A percentile compares a stretch with the other conserved stretches of the same genome.
Evolutionary conservation across 2,329 filamentous ascomycete species (phyloP).

Genomic region (Xylariomycetidae sp.): DNA sequence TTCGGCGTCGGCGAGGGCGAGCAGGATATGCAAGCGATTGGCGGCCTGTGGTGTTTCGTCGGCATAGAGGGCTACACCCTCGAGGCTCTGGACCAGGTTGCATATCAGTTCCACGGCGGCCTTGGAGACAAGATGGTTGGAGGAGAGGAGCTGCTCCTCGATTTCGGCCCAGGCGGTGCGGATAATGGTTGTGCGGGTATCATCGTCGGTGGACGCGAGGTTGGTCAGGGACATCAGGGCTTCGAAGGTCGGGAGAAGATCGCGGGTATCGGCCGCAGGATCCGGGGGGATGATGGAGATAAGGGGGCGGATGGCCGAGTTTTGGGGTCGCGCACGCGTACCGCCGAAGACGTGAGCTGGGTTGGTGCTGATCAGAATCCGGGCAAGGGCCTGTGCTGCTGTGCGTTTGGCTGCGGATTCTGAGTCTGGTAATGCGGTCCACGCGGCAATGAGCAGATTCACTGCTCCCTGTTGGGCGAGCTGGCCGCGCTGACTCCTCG

Average conservation of each 20-base stretch:
- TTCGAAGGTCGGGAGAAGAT: slow-evolving; percentile 87
- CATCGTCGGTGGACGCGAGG: slow-evolving; percentile 73
- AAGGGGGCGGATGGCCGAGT: slow-evolving; percentile 78
- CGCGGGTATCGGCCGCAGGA: slow-evolving; percentile 57
- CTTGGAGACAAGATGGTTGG: slow-evolving; percentile 71
- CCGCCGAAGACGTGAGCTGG: slow-evolving; percentile 79
- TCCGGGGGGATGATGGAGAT: slow-evolving; percentile 67
- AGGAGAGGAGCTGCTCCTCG: slow-evolving; percentile 77
- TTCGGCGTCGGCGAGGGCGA: slow-evolving; percentile 83
- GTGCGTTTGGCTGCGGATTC: slow-evolving; percentile 46
- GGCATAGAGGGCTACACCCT: slow-evolving; percentile 65
- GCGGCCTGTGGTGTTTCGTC: slow-evolving; percentile 63
- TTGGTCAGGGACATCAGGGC: slow-evolving; percentile 90
- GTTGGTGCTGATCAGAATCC: slow-evolving; percentile 82
- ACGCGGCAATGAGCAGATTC: slow-evolving; percentile 72
- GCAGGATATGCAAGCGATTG: slow-evolving; percentile 74
- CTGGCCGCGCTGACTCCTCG: slow-evolving; percentile 67
- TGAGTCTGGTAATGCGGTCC: slow-evolving; percentile 55
- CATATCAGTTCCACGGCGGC: slow-evolving; percentile 87
- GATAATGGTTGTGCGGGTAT: slow-evolving; percentile 64
- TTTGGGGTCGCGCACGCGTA: slow-evolving; percentile 66
- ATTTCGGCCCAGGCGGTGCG: slow-evolving; percentile 68
- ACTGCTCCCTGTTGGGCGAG: slow-evolving; percentile 93
- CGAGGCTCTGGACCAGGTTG: slow-evolving; percentile 72
- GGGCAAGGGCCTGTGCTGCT: slow-evolving; percentile 75